A percentile compares a stretch with the other conserved stretches of the same genome.
These are phyloP conservation scores for Cladosporium sp. DNA, from an alignment of 2,329 filamentous ascomycete species.

Conservation along the genomic window DNA sequence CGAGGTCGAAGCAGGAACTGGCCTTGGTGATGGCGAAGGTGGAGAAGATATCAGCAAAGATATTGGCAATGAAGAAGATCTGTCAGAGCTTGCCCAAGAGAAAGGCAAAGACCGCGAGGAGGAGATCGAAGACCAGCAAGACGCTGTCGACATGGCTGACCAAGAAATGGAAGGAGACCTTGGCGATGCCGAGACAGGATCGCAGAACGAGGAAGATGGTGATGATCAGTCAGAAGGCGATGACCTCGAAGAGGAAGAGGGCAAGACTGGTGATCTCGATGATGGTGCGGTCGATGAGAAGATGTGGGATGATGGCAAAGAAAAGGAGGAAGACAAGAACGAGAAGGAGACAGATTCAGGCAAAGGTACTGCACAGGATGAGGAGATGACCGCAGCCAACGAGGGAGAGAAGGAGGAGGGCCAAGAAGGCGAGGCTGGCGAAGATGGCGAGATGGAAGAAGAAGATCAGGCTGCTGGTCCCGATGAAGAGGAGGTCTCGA, in stretches of 20 bases:
- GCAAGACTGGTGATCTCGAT: slow-evolving; percentile 81
- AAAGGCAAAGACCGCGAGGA: slow-evolving; percentile 50
- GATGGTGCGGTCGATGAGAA: slow-evolving; percentile 79
- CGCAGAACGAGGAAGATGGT: slow-evolving; percentile 66
- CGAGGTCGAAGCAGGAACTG: slow-evolving; percentile 86
- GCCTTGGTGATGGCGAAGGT: slow-evolving; percentile 90
- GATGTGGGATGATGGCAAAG: slow-evolving; percentile 89
- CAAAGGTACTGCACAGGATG: slow-evolving; percentile 50
- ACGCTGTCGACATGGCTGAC: slow-evolving; percentile 88
- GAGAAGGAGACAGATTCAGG: slow-evolving; percentile 70
- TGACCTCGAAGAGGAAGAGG: slow-evolving; percentile 66
- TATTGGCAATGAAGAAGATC: slow-evolving; percentile 87
- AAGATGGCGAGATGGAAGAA: slow-evolving; percentile 58
- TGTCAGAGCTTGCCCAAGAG: slow-evolving; percentile 88
- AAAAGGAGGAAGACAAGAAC: slow-evolving; percentile 75
- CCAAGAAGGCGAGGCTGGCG: slow-evolving; percentile 61
- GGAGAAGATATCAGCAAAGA: slow-evolving; percentile 98
- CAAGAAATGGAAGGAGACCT: slow-evolving; percentile 88
- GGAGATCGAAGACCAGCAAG: slow-evolving; percentile 76
- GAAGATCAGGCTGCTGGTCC: slow-evolving; percentile 36
- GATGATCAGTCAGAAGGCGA: slow-evolving; percentile 51
- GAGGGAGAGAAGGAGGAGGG: slow-evolving; percentile 50
- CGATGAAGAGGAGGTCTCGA: slow-evolving; percentile 62
- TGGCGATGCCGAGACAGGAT: slow-evolving; percentile 57
- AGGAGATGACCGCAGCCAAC: slow-evolving; percentile 47